A percentile compares a stretch with the other conserved stretches of the same genome.
Conservation (phyloP, 2,329 filamentous ascomycete species). For the Ampelomyces quisqualis region DNA sequence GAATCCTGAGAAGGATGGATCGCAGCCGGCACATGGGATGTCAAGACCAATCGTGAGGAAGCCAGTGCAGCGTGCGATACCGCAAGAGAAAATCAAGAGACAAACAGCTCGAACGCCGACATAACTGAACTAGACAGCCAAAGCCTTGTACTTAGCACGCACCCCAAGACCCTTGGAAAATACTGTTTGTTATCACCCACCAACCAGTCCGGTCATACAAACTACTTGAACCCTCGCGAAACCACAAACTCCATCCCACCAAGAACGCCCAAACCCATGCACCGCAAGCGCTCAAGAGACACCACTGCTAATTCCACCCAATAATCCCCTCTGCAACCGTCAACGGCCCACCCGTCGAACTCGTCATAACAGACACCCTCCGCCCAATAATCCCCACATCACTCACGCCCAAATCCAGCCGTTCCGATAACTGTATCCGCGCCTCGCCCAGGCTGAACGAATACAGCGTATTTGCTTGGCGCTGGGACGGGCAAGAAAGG, state of each 20-base stretch:
- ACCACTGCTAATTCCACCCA: constrained; percentile 44
- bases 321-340: constrained; percentile 37
- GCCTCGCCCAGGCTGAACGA: constrained; percentile 23
- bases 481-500: constrained; percentile 18
- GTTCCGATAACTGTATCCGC: constrained; percentile 21
- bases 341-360: constrained; percentile 18
- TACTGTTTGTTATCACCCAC: too few relatives aligned
- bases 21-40: background rate
- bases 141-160: too few relatives aligned
- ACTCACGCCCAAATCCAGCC: constrained; percentile 35
- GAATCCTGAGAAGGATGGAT: background rate
- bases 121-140: too few relatives aligned
- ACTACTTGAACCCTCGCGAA: too few relatives aligned
- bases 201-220: too few relatives aligned
- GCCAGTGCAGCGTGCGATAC: constrained; percentile 3
- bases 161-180: too few relatives aligned
- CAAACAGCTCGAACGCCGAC: constrained; percentile 23
- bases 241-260: too few relatives aligned
- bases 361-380: constrained; percentile 34
- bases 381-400: constrained; percentile 37
- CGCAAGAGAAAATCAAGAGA: constrained; percentile 24
- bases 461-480: constrained; percentile 21
- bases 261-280: too few relatives aligned
- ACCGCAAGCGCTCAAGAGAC: too few relatives aligned
- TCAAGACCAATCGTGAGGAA: constrained; percentile 1